These are phyloP conservation scores for Rhodamnia rubescens DNA, from an alignment of 345 rosid genomes.

Conservation along the genomic window DNA sequence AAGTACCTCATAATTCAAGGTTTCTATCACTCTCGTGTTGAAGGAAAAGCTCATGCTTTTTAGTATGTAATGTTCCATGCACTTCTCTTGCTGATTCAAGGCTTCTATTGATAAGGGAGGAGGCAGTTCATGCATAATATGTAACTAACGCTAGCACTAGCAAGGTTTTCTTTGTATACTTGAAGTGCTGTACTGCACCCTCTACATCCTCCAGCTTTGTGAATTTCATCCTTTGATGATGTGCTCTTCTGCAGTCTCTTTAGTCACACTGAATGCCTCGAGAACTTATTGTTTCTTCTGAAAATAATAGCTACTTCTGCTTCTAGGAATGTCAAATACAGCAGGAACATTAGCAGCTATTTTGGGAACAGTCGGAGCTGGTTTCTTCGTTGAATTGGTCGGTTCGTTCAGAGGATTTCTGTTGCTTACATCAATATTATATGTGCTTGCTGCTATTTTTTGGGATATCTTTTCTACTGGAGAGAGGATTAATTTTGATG, in stretches of 20 bases:
- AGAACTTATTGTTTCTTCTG: background rate
- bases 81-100: background rate
- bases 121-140: background rate
- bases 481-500: conserved; percentile 65
- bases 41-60: background rate
- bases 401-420: conserved; percentile 95
- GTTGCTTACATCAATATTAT: conserved; percentile 58
- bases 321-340: conserved; percentile 75
- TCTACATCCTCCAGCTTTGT: background rate
- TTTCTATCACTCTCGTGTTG: background rate
- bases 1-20: background rate
- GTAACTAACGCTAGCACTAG: background rate
- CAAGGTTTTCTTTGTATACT: background rate
- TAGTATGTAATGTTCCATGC: background rate
- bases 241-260: background rate
- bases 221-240: background rate
- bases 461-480: conserved; percentile 69
- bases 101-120: background rate
- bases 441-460: conserved; percentile 66
- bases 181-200: background rate
- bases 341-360: conserved; percentile 89
- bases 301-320: background rate
- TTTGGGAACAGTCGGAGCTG: conserved; percentile 90
- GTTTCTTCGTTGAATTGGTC: conserved; percentile 75
- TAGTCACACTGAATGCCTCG: background rate